phyloP scores from a whole-genome alignment of 202 grass and related monocot species.

The Elaeis oleifera region DNA sequence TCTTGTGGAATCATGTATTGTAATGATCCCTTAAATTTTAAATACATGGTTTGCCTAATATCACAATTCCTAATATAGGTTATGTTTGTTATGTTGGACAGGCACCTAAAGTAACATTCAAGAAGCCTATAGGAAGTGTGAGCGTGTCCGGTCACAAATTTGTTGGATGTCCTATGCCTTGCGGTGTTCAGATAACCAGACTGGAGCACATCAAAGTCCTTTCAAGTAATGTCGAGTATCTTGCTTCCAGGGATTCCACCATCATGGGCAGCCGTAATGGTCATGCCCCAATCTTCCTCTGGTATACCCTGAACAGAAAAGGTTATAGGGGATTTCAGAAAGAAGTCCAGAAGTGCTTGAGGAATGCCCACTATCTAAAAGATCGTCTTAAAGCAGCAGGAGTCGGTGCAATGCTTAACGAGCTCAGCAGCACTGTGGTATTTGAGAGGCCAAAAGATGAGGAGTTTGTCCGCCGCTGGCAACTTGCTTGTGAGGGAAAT shows the following conservation, averaged over 20 bases:
- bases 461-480: conserved; percentile 48
- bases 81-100: neutral
- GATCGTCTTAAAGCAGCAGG: conserved; percentile 33
- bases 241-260: conserved; percentile 36
- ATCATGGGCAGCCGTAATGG: conserved; percentile 59
- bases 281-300: conserved; percentile 42
- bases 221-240: conserved; percentile 4
- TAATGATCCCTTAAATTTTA: no score
- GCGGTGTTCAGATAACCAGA: conserved; percentile 9
- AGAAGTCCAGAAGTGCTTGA: conserved; percentile 49
- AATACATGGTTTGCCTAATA: no score
- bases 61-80: no score
- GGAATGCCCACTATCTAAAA: conserved; percentile 48
- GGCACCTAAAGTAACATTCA: conserved; percentile 13
- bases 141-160: conserved; percentile 17
- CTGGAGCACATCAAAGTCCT: conserved; percentile 12
- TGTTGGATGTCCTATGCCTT: conserved; percentile 14
- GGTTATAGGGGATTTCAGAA: conserved; percentile 44
- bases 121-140: conserved; percentile 22
- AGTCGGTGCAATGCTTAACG: conserved; percentile 47
- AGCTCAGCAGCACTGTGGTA: conserved; percentile 49
- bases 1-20: no score
- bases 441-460: conserved; percentile 56
- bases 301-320: conserved; percentile 54
- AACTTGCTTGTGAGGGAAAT: conserved; percentile 46